Evolutionary conservation across 176 grass and related monocot species (phyloP).

Genomic region (Oryza meyeriana): DNA sequence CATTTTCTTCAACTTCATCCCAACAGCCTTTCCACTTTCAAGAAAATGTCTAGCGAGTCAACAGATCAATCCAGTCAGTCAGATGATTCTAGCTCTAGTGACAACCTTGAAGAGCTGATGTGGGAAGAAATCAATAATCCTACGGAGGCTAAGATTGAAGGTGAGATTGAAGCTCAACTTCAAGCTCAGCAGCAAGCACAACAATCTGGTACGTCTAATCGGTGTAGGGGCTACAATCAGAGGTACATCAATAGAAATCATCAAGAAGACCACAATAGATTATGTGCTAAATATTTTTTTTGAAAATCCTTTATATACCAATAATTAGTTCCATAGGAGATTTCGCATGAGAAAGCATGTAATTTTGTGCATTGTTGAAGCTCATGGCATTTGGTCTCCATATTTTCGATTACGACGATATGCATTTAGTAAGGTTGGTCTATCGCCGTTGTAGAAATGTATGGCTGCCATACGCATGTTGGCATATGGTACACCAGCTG

Average conservation of each 20-base stretch:
- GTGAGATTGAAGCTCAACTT: neutral
- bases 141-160: neutral
- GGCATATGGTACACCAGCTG: neutral
- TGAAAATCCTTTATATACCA: neutral
- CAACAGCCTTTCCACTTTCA: neutral
- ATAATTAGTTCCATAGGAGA: neutral
- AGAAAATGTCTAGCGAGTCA: neutral
- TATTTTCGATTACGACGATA: neutral
- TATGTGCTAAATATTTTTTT: neutral
- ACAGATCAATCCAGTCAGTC: neutral
- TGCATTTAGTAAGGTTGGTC: neutral
- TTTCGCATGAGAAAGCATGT: too few species aligned
- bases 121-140: too few species aligned
- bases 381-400: neutral
- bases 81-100: neutral
- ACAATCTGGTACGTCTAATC: neutral
- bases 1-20: neutral
- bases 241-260: neutral
- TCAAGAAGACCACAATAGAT: neutral
- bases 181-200: neutral
- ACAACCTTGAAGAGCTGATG: neutral
- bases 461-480: neutral
- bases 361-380: neutral
- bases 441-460: neutral
- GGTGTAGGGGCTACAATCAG: neutral